Base-by-base conservation (phyloP, 805 yeast species). In the Ogataea saltuana region DNA sequence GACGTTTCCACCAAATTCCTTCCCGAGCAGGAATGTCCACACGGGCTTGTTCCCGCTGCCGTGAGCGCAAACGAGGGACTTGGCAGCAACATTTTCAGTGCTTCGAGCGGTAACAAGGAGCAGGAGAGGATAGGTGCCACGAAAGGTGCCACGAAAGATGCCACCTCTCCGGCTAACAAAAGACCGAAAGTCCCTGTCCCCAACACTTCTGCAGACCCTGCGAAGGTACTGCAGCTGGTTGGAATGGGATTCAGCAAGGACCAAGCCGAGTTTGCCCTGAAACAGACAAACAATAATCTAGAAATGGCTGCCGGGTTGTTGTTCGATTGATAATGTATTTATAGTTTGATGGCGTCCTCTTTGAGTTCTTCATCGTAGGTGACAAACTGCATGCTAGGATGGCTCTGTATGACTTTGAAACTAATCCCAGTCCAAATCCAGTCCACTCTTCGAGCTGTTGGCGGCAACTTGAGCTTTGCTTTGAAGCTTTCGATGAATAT, bases 251-350 rank as follows among this genome's bases (percentile, higher is more conserved):
- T 89, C 54, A 63, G 83, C 3, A 71, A 80, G 51, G 60, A 64
- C 2, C 82, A 85, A 50, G 93, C 83, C 0, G 63, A 81, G 2
- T 55, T 63, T 3, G 96, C 97, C 0, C 67, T 91, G 39, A 67
- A 70, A 20, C 74, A 70, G 46, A 76, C 95, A 1, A 71, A 74
- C 20, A 96, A 96, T 7, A 85, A 90, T 57, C 78, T 85, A 0
- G 97, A 91, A 41, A 51, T 81, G 48, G 98, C 98, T 0, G 97
- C 97, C 1, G 80, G 95, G 1, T 55, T 85, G 36, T 67, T 89
- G 36, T 88, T 88, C 48, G 61, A 48, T 25, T 46, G 33, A 15
- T 23, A 10, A 15, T 34, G 30, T 34, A 23, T 25, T 33, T 29
- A 44, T 15, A 53, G 40, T 36, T 46, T 34, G 25, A 49, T 44